Evolutionary conservation across 257 asterid genomes (phyloP).

Genomic region (Datura wrightii): DNA sequence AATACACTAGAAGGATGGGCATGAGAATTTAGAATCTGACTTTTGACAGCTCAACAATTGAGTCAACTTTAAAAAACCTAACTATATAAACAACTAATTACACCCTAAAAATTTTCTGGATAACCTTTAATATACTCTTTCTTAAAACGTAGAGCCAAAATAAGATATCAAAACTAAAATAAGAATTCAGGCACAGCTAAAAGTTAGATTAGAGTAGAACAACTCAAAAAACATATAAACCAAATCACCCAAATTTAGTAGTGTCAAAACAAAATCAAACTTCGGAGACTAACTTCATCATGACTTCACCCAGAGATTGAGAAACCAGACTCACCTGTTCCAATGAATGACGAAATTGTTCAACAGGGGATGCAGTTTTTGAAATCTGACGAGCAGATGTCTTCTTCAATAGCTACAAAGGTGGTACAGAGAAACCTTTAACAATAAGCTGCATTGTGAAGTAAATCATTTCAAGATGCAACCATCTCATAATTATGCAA

Average conservation of each 20-base stretch:
- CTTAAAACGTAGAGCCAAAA: background rate
- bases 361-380: slow-evolving; percentile 64
- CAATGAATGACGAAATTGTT: slow-evolving; percentile 69
- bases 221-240: slow-evolving; percentile 8
- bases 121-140: background rate
- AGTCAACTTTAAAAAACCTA: background rate
- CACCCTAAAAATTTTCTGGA: background rate
- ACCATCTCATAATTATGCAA: slow-evolving; percentile 23
- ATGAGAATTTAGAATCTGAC: background rate
- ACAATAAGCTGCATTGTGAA: slow-evolving; percentile 64
- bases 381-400: slow-evolving; percentile 63
- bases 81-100: background rate
- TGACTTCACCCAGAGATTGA: slow-evolving; percentile 2
- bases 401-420: slow-evolving; percentile 86
- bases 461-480: slow-evolving; percentile 55
- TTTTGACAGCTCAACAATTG: background rate
- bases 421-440: slow-evolving; percentile 67
- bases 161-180: background rate
- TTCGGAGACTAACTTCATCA: background rate
- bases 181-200: background rate
- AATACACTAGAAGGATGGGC: background rate
- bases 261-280: background rate
- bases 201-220: background rate
- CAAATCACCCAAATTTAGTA: slow-evolving; percentile 3
- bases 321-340: slow-evolving; percentile 59